A percentile compares a stretch with the other conserved stretches of the same genome.
These are phyloP conservation scores for Picocystis sp. DNA, from an alignment of 163 green algal genomes.

Conservation along the genomic window DNA sequence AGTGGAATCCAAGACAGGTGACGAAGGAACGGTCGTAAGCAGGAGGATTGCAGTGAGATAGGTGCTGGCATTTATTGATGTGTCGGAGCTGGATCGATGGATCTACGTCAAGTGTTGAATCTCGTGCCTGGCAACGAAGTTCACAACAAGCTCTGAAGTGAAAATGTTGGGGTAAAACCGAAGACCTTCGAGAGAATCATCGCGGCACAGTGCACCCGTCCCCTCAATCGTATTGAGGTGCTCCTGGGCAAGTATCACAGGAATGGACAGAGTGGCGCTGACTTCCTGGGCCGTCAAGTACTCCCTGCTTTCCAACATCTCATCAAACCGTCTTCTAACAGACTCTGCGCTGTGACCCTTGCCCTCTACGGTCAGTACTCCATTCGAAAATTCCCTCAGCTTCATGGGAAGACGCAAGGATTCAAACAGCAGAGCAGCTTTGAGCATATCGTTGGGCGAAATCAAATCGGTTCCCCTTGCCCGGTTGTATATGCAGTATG, in stretches of 20 bases:
- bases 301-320: no score
- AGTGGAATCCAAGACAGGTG: no score
- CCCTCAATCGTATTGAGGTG: conserved; percentile 60
- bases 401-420: conserved; percentile 9
- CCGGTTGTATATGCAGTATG: conserved; percentile 91
- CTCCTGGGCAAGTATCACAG: conserved; percentile 52
- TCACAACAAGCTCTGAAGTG: not conserved
- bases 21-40: no score
- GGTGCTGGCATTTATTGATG: no score
- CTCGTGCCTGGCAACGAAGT: no score
- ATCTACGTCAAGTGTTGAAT: no score
- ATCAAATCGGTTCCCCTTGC: conserved; percentile 72
- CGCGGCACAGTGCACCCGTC: conserved; percentile 56
- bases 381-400: conserved; percentile 33
- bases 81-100: no score
- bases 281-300: conserved; percentile 30
- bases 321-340: no score
- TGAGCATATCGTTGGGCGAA: conserved; percentile 78
- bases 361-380: conserved; percentile 40
- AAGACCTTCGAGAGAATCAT: conserved; percentile 62
- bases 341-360: no score
- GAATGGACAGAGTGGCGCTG: conserved; percentile 15
- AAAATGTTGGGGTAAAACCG: conserved; percentile 83
- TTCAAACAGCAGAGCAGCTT: conserved; percentile 1
- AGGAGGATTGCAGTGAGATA: no score